phyloP scores from a whole-genome alignment of 2,329 filamentous ascomycete genomes.

The Sarocladium oryzae region DNA sequence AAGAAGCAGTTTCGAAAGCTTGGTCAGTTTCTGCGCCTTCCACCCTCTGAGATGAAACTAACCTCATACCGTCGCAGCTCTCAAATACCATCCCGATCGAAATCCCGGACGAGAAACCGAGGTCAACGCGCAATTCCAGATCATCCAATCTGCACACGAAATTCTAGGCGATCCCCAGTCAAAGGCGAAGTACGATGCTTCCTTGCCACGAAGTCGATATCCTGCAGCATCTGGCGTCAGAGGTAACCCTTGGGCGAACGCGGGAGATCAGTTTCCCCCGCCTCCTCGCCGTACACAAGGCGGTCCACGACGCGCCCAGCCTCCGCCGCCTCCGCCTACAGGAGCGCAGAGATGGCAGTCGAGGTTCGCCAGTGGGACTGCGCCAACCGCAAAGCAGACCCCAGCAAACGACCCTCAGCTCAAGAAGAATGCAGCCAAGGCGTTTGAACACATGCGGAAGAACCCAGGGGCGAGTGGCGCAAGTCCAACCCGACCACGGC shows the following conservation, averaged over 20 bases:
- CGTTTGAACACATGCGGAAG: constrained; percentile 39
- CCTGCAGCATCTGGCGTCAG: constrained; percentile 46
- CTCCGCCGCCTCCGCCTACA: constrained; percentile 19
- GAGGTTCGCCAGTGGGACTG: constrained; percentile 33
- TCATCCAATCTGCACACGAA: constrained; percentile 81
- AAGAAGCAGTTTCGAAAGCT: constrained; percentile 84
- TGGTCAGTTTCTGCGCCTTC: constrained; percentile 39
- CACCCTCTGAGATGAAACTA: background rate
- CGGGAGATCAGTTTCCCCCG: constrained; percentile 40
- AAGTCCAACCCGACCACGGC: constrained; percentile 18
- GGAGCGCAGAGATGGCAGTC: constrained; percentile 40
- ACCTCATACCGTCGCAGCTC: constrained; percentile 41
- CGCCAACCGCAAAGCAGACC: constrained; percentile 36
- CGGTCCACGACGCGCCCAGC: constrained; percentile 12
- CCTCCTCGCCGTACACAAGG: constrained; percentile 37
- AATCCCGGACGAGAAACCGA: constrained; percentile 78
- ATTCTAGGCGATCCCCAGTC: constrained; percentile 49
- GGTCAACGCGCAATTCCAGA: constrained; percentile 75
- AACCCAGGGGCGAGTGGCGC: constrained; percentile 20
- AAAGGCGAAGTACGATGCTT: constrained; percentile 48
- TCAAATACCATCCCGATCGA: constrained; percentile 83
- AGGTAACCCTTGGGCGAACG: constrained; percentile 52
- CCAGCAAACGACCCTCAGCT: constrained; percentile 26
- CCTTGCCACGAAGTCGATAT: constrained; percentile 33
- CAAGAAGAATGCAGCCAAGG: constrained; percentile 34